Percentiles rank a stretch among this genome's conserved stretches.
phyloP scores from a whole-genome alignment of 2,329 filamentous ascomycete species.

The Lachnellula occidentalis region DNA sequence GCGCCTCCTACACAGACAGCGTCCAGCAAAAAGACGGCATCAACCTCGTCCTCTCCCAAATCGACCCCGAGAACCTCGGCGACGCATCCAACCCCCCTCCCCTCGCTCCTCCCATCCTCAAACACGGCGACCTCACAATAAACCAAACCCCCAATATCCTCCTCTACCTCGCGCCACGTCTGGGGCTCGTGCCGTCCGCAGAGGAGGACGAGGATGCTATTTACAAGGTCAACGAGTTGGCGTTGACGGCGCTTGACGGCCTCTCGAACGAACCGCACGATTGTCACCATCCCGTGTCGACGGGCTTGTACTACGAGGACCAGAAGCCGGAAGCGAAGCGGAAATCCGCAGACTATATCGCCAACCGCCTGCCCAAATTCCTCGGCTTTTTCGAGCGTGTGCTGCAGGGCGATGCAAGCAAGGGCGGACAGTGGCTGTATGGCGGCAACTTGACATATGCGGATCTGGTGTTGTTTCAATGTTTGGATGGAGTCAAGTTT shows the following conservation, averaged over 20 bases:
- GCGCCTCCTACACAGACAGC: slow-evolving; percentile 58
- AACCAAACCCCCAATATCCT: slow-evolving; percentile 70
- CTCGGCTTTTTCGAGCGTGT: slow-evolving; percentile 65
- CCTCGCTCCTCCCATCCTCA: slow-evolving; percentile 62
- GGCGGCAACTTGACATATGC: slow-evolving; percentile 62
- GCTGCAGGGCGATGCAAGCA: slow-evolving; percentile 50
- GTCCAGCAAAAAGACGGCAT: slow-evolving; percentile 48
- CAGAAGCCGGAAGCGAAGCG: slow-evolving; percentile 63
- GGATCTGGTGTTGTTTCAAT: slow-evolving; percentile 39
- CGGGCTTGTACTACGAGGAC: slow-evolving; percentile 62
- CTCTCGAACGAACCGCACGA: slow-evolving; percentile 69
- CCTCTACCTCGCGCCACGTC: slow-evolving; percentile 52
- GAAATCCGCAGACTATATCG: slow-evolving; percentile 52
- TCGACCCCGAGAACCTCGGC: slow-evolving; percentile 41
- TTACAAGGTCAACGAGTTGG: slow-evolving; percentile 57
- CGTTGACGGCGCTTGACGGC: slow-evolving; percentile 62
- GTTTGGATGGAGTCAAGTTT: slow-evolving; percentile 45
- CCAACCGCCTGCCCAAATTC: slow-evolving; percentile 64
- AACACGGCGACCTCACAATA: slow-evolving; percentile 50
- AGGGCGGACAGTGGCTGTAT: slow-evolving; percentile 60
- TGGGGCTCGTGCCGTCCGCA: slow-evolving; percentile 7
- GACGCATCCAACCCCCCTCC: slow-evolving; percentile 56
- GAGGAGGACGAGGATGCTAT: slow-evolving; percentile 38
- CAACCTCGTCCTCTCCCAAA: slow-evolving; percentile 42
- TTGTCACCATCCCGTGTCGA: slow-evolving; percentile 65